Evolutionary conservation across 1,284 basidiomycete species (phyloP).

Genomic region (Stereum hirsutum): DNA sequence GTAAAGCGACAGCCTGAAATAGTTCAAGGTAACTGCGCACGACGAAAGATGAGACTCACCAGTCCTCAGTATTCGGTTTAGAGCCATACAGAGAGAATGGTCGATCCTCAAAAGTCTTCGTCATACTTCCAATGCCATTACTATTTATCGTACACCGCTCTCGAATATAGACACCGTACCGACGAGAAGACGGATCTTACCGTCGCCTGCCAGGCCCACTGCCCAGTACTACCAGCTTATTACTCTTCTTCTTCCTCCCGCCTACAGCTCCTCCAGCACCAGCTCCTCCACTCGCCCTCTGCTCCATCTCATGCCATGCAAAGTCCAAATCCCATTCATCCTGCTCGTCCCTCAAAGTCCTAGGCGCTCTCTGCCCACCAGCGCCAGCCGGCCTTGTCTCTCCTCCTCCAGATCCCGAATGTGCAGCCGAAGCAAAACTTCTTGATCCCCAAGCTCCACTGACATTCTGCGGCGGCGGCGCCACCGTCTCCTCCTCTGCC

Average conservation of each 20-base stretch:
- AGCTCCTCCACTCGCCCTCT: slow-evolving; percentile 29
- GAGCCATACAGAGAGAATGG: no score
- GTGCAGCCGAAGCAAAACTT: slow-evolving; percentile 70
- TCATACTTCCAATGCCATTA: no score
- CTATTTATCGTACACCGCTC: no score
- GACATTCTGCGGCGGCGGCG: no score
- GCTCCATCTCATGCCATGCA: slow-evolving; percentile 77
- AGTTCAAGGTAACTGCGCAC: no score
- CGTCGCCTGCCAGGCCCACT: slow-evolving; percentile 31
- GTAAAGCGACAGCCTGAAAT: no score
- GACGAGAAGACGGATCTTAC: no score
- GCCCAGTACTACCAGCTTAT: slow-evolving; percentile 63
- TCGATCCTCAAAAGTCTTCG: no score
- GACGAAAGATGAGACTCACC: no score
- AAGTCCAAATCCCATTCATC: slow-evolving; percentile 75
- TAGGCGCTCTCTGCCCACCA: slow-evolving; percentile 13
- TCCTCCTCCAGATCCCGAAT: slow-evolving; percentile 36
- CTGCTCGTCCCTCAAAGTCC: slow-evolving; percentile 24
- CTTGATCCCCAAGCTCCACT: slow-evolving; percentile 68
- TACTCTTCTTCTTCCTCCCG: slow-evolving; percentile 55
- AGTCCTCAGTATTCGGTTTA: no score
- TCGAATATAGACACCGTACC: no score
- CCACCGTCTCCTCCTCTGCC: slow-evolving; percentile 17
- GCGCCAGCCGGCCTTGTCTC: slow-evolving; percentile 11
- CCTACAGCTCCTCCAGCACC: slow-evolving; percentile 30